phyloP scores from a whole-genome alignment of 2,329 filamentous ascomycete genomes.

The Aspergillus fumigatiaffinis region DNA sequence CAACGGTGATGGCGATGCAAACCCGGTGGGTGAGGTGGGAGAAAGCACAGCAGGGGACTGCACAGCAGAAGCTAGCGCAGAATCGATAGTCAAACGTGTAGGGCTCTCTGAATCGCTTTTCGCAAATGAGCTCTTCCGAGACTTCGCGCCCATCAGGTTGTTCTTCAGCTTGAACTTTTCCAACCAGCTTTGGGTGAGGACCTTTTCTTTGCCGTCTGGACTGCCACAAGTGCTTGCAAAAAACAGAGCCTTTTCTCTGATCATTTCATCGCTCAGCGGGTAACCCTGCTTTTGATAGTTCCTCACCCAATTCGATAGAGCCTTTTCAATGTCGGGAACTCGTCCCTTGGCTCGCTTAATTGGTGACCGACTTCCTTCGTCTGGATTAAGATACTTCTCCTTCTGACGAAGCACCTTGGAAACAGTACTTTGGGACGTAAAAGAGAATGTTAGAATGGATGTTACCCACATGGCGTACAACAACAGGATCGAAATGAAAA shows the following conservation, averaged over 20 bases:
- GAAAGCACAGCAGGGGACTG: conserved; percentile 66
- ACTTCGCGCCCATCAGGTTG: conserved; percentile 53
- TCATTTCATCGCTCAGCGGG: conserved; percentile 71
- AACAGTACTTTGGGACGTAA: conserved; percentile 67
- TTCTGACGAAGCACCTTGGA: conserved; percentile 94
- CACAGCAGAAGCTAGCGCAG: conserved; percentile 52
- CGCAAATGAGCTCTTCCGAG: conserved; percentile 49
- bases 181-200: conserved; percentile 73
- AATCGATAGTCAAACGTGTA: conserved; percentile 54
- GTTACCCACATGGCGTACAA: conserved; percentile 5
- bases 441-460: conserved; percentile 10
- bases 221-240: conserved; percentile 72
- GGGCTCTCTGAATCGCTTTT: conserved; percentile 66
- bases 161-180: conserved; percentile 96
- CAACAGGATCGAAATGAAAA: background rate
- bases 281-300: conserved; percentile 75
- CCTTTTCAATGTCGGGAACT: conserved; percentile 85
- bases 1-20: conserved; percentile 65
- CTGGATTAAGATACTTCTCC: conserved; percentile 84
- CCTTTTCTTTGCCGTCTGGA: conserved; percentile 67
- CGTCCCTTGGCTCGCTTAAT: conserved; percentile 81
- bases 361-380: conserved; percentile 73
- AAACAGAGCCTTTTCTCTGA: conserved; percentile 76
- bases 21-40: conserved; percentile 65
- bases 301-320: conserved; percentile 79